Base-by-base conservation (phyloP, 768 basidiomycete genomes). In the Cystoderma amianthinum region DNA sequence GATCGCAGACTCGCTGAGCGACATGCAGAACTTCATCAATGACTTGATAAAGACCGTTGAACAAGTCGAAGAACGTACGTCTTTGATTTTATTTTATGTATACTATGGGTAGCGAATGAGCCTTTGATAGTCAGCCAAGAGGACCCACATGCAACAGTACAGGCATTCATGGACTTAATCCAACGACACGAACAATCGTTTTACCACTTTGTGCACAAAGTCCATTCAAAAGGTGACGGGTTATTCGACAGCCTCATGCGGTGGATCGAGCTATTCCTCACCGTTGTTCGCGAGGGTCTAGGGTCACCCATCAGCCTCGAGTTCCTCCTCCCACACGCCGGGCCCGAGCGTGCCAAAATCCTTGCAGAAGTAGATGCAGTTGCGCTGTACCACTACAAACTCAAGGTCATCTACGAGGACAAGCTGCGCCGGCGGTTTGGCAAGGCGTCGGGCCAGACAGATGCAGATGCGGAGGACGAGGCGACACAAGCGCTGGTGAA, bases 191-290 rank as follows among this genome's bases (percentile, higher is more conserved):
- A 98, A 52, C 90, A 94, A 55, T 65, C 91, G 0, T 98, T 98
- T 67, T 99, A 99, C 69, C 72, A 74, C 44, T 99, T 99, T 57
- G 94, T 99, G 19, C 92, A 99, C 76, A 96, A 95, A 51, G 96
- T 99, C 2, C 96, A 99, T 56, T 84, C 91, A 34, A 97, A 97
- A 58, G 96, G 96, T 24, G 85, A 93, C 54, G 85, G 83, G 16
- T 73, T 99, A 10, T 99, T 99, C 59, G 86, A 93, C 54, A 79
- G 74, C 53, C 79, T 99, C 43, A 97, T 97, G 92, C 76, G 72
- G 28, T 99, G 96, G 96, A 85, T 96, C 59, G 94, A 98, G 61
- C 77, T 89, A 24, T 98, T 98, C 68, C 72, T 98, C 44, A 86
- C 85, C 18, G 76, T 87, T 41, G 78, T 93, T 36, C 85, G 96